These are phyloP conservation scores for Albizia julibrissin DNA, from an alignment of 306 rosid species.

Conservation along the genomic window DNA sequence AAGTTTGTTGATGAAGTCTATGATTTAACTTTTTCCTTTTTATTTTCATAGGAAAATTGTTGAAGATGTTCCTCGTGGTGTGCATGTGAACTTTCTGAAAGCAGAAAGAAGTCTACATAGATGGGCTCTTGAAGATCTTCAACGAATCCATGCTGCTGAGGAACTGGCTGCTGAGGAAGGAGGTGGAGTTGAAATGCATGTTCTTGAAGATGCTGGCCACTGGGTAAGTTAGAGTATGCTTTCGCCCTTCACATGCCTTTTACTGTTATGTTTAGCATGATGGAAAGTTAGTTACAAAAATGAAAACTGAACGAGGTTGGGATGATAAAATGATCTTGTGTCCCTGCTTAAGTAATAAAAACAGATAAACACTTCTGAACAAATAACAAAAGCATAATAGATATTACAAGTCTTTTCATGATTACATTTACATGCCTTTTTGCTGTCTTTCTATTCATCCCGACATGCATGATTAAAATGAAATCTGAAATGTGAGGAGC, in stretches of 20 bases:
- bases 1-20: conserved; percentile 21
- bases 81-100: conserved; percentile 89
- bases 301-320: background rate
- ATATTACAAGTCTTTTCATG: background rate
- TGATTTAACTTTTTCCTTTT: conserved; percentile 4
- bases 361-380: background rate
- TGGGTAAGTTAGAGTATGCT: conserved; percentile 60
- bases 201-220: conserved; percentile 98
- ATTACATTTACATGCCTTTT: background rate
- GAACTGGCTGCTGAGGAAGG: conserved; percentile 90
- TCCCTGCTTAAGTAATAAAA: background rate
- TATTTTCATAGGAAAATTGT: conserved; percentile 67
- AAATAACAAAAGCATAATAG: background rate
- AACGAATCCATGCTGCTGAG: conserved; percentile 90
- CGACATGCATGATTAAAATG: background rate
- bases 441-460: background rate
- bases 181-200: conserved; percentile 98
- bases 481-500: background rate
- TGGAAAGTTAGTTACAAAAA: background rate
- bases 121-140: conserved; percentile 97
- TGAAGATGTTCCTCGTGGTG: conserved; percentile 96
- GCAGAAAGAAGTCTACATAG: conserved; percentile 98
- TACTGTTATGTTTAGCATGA: background rate
- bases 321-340: background rate
- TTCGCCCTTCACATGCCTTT: conserved; percentile 5